These are phyloP conservation scores for Solidago caesia DNA, from an alignment of 129 eudicot species.

Conservation along the genomic window DNA sequence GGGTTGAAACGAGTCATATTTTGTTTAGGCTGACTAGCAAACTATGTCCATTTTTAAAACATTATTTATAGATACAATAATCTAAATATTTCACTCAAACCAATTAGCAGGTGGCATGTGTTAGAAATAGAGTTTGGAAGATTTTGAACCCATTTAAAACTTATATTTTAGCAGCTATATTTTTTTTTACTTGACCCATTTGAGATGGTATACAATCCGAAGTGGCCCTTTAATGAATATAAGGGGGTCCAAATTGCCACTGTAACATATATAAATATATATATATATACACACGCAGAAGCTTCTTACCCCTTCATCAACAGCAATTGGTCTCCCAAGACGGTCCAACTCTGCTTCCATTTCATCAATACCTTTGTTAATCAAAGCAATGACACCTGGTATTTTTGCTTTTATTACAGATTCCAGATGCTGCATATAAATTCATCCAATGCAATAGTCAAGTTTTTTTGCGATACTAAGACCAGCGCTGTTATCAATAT, in stretches of 20 bases:
- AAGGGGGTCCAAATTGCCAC: not conserved
- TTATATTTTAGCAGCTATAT: not conserved
- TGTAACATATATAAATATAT: not conserved
- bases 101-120: not conserved
- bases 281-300: not conserved
- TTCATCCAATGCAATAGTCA: slow-evolving; percentile 6
- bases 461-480: slow-evolving; percentile 8
- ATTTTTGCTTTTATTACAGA: slow-evolving; percentile 75
- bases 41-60: not conserved
- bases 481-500: not conserved
- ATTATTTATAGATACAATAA: not conserved
- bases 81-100: not conserved
- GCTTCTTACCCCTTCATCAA: slow-evolving; percentile 80
- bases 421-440: slow-evolving; percentile 66
- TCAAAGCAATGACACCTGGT: slow-evolving; percentile 73
- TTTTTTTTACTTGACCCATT: not conserved
- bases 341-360: slow-evolving; percentile 84
- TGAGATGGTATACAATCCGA: not conserved
- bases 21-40: not conserved
- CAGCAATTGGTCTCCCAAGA: slow-evolving; percentile 79
- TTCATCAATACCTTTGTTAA: slow-evolving; percentile 79
- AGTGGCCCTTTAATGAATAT: not conserved
- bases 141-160: not conserved
- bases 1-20: slow-evolving; percentile 2
- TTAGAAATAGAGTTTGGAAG: not conserved